These are phyloP conservation scores for Didymosphaeria variabile DNA, from an alignment of 2,329 filamentous ascomycete species.

Conservation along the genomic window DNA sequence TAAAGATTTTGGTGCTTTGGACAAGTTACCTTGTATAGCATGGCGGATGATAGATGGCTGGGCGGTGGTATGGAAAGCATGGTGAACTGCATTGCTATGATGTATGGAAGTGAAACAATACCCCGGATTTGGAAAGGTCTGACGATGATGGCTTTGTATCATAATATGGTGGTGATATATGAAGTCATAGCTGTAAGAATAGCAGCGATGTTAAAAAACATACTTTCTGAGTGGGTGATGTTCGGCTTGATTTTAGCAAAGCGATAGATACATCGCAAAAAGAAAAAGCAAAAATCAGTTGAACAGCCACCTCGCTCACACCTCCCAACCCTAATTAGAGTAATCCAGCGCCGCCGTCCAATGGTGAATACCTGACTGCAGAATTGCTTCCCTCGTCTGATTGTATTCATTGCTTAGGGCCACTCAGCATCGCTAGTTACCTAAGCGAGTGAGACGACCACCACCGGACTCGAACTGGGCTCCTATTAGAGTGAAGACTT, in stretches of 20 bases:
- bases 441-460: conserved; percentile 50
- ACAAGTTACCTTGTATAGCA: conserved; percentile 25
- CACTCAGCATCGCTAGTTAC: conserved; percentile 54
- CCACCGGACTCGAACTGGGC: conserved; percentile 55
- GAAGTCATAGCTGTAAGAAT: conserved; percentile 22
- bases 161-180: conserved; percentile 9
- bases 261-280: not conserved
- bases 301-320: conserved; percentile 47
- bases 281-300: conserved; percentile 39
- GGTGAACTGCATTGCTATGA: conserved; percentile 27
- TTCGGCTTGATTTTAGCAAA: not conserved
- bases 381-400: conserved; percentile 54
- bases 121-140: conserved; percentile 20
- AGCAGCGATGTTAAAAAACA: conserved; percentile 8
- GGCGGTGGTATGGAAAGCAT: conserved; percentile 13
- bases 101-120: conserved; percentile 22
- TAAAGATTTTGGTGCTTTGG: conserved; percentile 20
- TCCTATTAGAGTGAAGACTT: conserved; percentile 43
- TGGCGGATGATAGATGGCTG: conserved; percentile 23
- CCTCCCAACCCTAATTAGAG: conserved; percentile 49
- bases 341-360: conserved; percentile 53
- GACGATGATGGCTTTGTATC: conserved; percentile 19
- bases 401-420: conserved; percentile 55
- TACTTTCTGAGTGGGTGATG: not conserved
- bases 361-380: conserved; percentile 53